These are phyloP conservation scores for Eimeria falciformis DNA, from an alignment of 169 alveolate species.

Conservation along the genomic window DNA sequence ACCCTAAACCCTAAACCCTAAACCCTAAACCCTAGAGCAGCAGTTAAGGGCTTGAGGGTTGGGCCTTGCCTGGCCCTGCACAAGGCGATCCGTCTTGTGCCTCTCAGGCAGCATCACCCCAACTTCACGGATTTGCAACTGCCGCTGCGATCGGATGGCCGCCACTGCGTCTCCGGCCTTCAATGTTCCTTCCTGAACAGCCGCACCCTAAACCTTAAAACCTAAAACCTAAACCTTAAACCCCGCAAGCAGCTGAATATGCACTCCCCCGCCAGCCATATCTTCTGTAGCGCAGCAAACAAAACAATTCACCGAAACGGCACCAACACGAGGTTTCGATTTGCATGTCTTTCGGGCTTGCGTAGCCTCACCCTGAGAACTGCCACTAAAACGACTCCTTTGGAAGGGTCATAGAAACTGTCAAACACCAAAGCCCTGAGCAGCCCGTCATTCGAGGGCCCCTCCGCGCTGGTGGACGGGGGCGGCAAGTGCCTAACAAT, in stretches of 20 bases:
- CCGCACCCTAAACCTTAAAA: not conserved
- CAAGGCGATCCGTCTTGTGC: slow-evolving; percentile 32
- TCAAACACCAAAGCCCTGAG: slow-evolving; percentile 94
- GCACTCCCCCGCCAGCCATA: too few species aligned
- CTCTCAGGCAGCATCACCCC: slow-evolving; percentile 58
- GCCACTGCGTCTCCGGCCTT: slow-evolving; percentile 63
- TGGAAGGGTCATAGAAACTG: slow-evolving; percentile 91
- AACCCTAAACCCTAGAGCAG: not conserved
- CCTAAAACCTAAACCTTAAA: too few species aligned
- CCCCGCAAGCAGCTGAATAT: too few species aligned
- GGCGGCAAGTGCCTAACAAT: slow-evolving; percentile 88
- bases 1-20: slow-evolving; percentile 19
- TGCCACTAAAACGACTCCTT: slow-evolving; percentile 93
- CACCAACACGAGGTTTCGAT: too few species aligned
- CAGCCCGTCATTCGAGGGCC: slow-evolving; percentile 75
- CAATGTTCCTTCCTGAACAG: slow-evolving; percentile 35
- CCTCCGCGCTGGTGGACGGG: slow-evolving; percentile 84
- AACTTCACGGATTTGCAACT: slow-evolving; percentile 42
- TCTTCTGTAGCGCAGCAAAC: too few species aligned
- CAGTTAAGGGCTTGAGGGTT: not conserved
- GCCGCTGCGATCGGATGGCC: slow-evolving; percentile 33
- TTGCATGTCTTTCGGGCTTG: not conserved
- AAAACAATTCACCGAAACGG: too few species aligned
- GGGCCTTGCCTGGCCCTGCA: slow-evolving; percentile 59
- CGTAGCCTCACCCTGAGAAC: slow-evolving; percentile 79